These are phyloP conservation scores for Taiwanofungus camphoratus DNA, from an alignment of 1,284 basidiomycete genomes.

Conservation along the genomic window DNA sequence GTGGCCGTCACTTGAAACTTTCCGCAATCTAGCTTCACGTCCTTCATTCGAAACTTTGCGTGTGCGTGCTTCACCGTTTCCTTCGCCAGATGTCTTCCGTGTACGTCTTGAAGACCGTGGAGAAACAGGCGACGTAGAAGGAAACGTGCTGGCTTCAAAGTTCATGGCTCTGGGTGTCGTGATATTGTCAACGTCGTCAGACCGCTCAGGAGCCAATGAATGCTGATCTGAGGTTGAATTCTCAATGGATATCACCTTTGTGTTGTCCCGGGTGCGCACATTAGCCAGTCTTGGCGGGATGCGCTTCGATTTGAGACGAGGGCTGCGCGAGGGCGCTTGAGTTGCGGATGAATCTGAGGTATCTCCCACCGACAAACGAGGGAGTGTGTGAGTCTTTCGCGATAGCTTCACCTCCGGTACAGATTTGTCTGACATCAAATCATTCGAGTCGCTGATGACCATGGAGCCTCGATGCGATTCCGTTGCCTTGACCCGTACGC, in stretches of 20 bases:
- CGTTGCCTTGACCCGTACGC: slow-evolving; percentile 24
- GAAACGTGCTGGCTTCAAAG: slow-evolving; percentile 35
- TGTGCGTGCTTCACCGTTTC: slow-evolving; percentile 26
- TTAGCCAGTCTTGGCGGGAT: slow-evolving; percentile 39
- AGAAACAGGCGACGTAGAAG: slow-evolving; percentile 28
- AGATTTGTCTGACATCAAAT: slow-evolving; percentile 10
- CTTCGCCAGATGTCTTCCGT: slow-evolving; percentile 43
- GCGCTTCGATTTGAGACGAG: slow-evolving; percentile 47
- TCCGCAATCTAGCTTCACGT: slow-evolving; percentile 29
- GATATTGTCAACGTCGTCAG: slow-evolving; percentile 44
- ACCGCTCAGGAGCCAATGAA: slow-evolving; percentile 46
- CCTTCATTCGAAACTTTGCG: slow-evolving; percentile 29
- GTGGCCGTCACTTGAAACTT: slow-evolving; percentile 21
- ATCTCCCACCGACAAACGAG: slow-evolving; percentile 27
- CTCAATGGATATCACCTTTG: slow-evolving; percentile 27
- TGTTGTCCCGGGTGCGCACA: slow-evolving; percentile 33
- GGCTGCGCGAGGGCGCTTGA: slow-evolving; percentile 26
- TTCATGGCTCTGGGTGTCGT: slow-evolving; percentile 50
- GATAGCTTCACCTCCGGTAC: slow-evolving; percentile 27
- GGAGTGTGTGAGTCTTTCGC: slow-evolving; percentile 32
- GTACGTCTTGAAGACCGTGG: slow-evolving; percentile 32
- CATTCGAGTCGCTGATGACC: slow-evolving; percentile 30
- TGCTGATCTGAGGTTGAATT: slow-evolving; percentile 35
- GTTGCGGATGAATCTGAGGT: slow-evolving; percentile 45
- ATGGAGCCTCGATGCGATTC: slow-evolving; percentile 33